Evolutionary conservation across 2,329 filamentous ascomycete species (phyloP), one percentile per base, ranked within the genome.

Genomic region (Penicillium hesseltinei): DNA sequence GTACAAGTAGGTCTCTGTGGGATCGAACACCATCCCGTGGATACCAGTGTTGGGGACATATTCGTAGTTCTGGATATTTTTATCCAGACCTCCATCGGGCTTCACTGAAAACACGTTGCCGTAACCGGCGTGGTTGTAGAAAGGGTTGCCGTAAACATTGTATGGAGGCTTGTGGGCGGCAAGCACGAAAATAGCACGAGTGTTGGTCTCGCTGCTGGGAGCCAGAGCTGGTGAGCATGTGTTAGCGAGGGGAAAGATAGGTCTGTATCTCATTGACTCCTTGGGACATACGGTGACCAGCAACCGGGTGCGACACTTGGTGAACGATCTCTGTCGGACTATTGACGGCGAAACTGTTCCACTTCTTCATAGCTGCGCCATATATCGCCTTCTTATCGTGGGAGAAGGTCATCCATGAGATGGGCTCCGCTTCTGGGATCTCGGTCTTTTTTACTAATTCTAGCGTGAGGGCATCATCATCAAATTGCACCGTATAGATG

Each of bases 321-420:
- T 94, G 91, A 46, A 85, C 77, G 63, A 96, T 94, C 49, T 91
- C 85, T 2, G 85, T 87, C 3, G 91, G 89, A 65, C 84, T 88
- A 67, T 87, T 84, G 68, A 95, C 88, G 45, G 86, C 80, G 74
- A 90, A 93, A 72, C 88, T 92, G 49, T 88, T 88, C 90, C 91
- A 96, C 73, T 92, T 93, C 81, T 96, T 96, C 90, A 94, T 94
- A 59, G 90, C 90, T 4, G 91, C 88, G 68, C 91, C 91, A 74
- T 96, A 96, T 59, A 96, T 88, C 72, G 89, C 88, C 76, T 91
- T 93, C 70, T 88, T 89, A 60, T 83, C 79, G 76, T 95, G 90
- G 88, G 91, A 88, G 69, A 95, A 93, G 17, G 90, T 88, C 89
- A 96, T 93, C 91, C 91, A 96, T 58, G 91, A 95, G 64, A 96